Base-by-base conservation (phyloP, 768 basidiomycete species). In the Boletus rubroflammeus region DNA sequence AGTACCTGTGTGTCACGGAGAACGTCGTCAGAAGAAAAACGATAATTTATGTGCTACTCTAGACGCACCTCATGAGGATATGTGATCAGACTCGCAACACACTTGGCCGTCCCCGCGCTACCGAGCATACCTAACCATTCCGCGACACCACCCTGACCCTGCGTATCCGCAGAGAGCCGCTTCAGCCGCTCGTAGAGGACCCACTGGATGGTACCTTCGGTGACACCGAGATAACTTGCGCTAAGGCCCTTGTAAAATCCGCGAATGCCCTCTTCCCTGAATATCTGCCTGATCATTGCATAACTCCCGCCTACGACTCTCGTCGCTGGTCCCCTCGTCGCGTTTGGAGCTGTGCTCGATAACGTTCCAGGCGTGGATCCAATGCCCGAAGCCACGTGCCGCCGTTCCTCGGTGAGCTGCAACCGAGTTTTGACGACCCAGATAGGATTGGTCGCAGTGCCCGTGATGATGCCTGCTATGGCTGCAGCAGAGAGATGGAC, bases 381-480 rank as follows among this genome's bases (percentile, higher is more conserved):
- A 7, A 53, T 9, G 14, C 44, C 7, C 10, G 62, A 35, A 14
- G 54, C 45, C 15, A 54, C 48, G 2, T 60, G 58, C 25, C 56
- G 66, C 2, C 59, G 67, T 34, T 67, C 66, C 19, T 76, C 71
- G 3, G 72, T 74, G 15, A 99, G 82, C 67, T 99, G 97, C 50
- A 99, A 64, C 7, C 96, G 86, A 41, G 97, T 99, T 72, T 98
- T 99, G 56, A 99, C 93, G 44, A 99, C 97, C 97, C 97, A 99
- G 25, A 99, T 96, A 0, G 97, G 97, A 69, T 99, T 99, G 21
- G 97, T 98, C 11, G 84, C 92, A 0, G 92, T 87, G 5, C 94
- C 83, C 0, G 97, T 99, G 31, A 78, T 76, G 59, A 98, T 75
- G 0, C 96, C 95, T 1, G 96, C 96, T 10, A 85, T 66, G 0